These are phyloP conservation scores for Pythium vanterpoolii DNA, from an alignment of 352 stramenopile genomes.

Conservation along the genomic window DNA sequence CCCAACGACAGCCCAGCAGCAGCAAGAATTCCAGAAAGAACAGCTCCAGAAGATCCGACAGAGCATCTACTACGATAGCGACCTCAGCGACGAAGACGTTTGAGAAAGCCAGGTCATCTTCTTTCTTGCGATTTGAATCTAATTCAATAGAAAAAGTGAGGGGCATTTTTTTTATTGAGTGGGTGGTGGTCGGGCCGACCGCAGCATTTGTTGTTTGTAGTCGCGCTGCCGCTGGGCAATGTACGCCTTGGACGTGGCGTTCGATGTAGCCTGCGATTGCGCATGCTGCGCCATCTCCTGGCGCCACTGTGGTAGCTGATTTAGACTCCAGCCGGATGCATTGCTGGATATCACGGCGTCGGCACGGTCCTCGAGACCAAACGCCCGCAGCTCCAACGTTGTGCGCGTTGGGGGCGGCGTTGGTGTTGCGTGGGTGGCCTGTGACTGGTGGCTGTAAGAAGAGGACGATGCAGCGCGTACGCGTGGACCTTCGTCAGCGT, in stretches of 20 bases:
- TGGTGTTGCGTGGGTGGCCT: not conserved
- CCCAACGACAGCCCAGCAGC: constrained; percentile 30
- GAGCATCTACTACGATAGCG: constrained; percentile 85
- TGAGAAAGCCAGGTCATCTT: not conserved
- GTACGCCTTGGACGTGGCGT: constrained; percentile 28
- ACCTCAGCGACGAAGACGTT: constrained; percentile 69
- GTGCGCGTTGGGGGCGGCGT: constrained; percentile 18
- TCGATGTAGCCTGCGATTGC: not conserved
- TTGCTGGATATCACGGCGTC: constrained; percentile 60
- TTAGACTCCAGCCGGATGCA: constrained; percentile 50
- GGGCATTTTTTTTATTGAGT: constrained; percentile 16
- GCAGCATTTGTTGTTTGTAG: constrained; percentile 66
- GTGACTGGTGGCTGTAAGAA: not conserved
- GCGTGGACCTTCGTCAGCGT: constrained; percentile 10
- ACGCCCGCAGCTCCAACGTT: constrained; percentile 56
- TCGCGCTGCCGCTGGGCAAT: constrained; percentile 63
- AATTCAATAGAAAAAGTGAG: too few relatives aligned
- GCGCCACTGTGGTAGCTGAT: constrained; percentile 63
- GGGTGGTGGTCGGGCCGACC: not conserved
- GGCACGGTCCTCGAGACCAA: constrained; percentile 72
- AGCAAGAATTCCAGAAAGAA: constrained; percentile 37
- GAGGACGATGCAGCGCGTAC: not conserved
- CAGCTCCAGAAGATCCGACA: constrained; percentile 73
- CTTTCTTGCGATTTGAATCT: too few relatives aligned
- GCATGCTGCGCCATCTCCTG: constrained; percentile 35